Evolutionary conservation across 2,329 filamentous ascomycete genomes (phyloP).

Genomic region (Hymenoscyphus repandus): DNA sequence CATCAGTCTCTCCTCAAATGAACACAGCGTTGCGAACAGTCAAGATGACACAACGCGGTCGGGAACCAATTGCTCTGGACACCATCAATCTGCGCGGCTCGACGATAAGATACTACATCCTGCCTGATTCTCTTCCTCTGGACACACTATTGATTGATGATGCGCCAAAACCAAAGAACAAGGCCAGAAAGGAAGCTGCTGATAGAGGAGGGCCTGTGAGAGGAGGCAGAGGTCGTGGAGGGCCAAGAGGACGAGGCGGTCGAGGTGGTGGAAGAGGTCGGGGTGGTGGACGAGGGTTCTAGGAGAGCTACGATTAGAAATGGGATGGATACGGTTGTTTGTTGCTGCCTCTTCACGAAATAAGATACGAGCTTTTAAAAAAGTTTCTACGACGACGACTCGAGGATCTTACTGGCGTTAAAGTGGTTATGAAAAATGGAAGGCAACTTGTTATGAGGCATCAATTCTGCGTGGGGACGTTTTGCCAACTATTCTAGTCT

Average conservation of each 20-base stretch:
- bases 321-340: neutral
- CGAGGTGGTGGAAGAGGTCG: slow-evolving; percentile 46
- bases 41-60: slow-evolving; percentile 89
- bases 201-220: slow-evolving; percentile 40
- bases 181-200: slow-evolving; percentile 85
- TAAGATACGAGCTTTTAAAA: neutral
- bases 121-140: slow-evolving; percentile 89
- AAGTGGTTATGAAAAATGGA: slow-evolving; percentile 19
- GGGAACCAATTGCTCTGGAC: slow-evolving; percentile 83
- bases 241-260: slow-evolving; percentile 42
- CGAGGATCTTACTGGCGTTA: slow-evolving; percentile 17
- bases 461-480: neutral
- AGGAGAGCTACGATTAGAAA: neutral
- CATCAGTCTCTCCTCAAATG: slow-evolving; percentile 96
- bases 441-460: slow-evolving; percentile 5
- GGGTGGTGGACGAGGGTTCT: slow-evolving; percentile 47
- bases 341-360: slow-evolving; percentile 1
- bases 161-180: slow-evolving; percentile 98
- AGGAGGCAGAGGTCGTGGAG: slow-evolving; percentile 41
- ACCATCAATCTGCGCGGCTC: slow-evolving; percentile 96
- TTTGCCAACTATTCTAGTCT: slow-evolving; percentile 1
- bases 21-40: slow-evolving; percentile 93
- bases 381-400: neutral
- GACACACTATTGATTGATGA: slow-evolving; percentile 96
- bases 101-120: slow-evolving; percentile 93